Conservation (phyloP, 1,139 yeast species). For the Candida sp. region DNA sequence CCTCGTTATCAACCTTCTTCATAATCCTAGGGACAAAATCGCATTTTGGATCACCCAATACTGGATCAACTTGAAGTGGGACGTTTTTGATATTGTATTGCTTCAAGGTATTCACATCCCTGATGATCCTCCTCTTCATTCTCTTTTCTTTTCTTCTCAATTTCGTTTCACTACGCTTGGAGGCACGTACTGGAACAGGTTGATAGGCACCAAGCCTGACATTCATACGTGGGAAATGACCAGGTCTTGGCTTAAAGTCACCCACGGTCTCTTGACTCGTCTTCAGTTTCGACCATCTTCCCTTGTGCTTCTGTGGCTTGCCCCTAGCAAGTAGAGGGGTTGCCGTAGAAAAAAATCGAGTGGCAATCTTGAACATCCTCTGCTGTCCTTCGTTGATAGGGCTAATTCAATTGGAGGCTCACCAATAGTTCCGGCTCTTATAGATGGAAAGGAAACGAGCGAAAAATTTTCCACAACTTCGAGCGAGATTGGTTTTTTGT, state of each 20-base stretch:
- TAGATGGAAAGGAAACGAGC: background rate
- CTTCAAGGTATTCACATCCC: slow-evolving; percentile 51
- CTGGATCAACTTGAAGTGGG: slow-evolving; percentile 64
- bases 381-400: no score
- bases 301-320: no score
- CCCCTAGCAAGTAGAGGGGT: slow-evolving; percentile 16
- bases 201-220: slow-evolving; percentile 40
- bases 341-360: slow-evolving; percentile 24
- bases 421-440: background rate
- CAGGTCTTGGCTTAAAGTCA: no score
- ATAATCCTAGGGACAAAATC: slow-evolving; percentile 73
- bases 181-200: slow-evolving; percentile 21
- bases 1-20: slow-evolving; percentile 62
- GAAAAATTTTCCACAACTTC: background rate
- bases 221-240: slow-evolving; percentile 14
- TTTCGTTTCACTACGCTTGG: slow-evolving; percentile 37
- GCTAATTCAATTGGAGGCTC: no score
- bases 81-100: slow-evolving; percentile 38
- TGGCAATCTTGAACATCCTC: slow-evolving; percentile 20
- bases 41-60: slow-evolving; percentile 69
- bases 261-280: no score
- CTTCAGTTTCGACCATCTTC: no score
- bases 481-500: background rate
- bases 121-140: slow-evolving; percentile 45
- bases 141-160: slow-evolving; percentile 46